Evolutionary conservation across 805 yeast genomes (phyloP).

Genomic region (Grigorovia yakushimaensis): DNA sequence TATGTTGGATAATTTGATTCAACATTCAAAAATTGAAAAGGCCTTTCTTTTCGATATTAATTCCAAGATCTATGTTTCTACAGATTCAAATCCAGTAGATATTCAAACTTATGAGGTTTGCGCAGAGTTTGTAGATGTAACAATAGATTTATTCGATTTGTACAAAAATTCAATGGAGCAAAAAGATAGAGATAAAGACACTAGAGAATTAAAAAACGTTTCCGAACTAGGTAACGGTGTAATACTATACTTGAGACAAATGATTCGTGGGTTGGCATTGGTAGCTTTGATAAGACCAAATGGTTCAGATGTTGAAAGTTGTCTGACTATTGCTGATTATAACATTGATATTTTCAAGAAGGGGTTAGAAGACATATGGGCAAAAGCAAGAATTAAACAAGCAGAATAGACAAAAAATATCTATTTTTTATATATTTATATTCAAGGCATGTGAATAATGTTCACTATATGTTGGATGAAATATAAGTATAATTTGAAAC

Average conservation of each 20-base stretch:
- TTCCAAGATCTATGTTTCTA: constrained; percentile 89
- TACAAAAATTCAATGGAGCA: constrained; percentile 31
- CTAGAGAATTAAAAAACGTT: constrained; percentile 48
- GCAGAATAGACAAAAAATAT: not conserved
- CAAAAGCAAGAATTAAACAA: constrained; percentile 22
- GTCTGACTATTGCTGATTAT: constrained; percentile 70
- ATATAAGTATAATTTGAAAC: too few species aligned
- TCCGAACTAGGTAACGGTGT: constrained; percentile 76
- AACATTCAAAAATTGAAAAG: constrained; percentile 84
- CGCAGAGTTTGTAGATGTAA: constrained; percentile 92
- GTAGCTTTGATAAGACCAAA: constrained; percentile 78
- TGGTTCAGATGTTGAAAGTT: constrained; percentile 37
- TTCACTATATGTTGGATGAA: too few species aligned
- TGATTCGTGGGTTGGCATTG: constrained; percentile 87
- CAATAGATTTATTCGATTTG: constrained; percentile 75
- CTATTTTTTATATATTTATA: too few species aligned
- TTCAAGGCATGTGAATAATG: too few species aligned
- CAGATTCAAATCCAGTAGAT: constrained; percentile 93
- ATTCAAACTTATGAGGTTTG: constrained; percentile 93
- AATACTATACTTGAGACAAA: constrained; percentile 74
- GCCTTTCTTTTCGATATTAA: constrained; percentile 86
- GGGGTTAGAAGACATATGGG: constrained; percentile 59
- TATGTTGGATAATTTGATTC: constrained; percentile 77
- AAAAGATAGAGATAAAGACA: constrained; percentile 1
- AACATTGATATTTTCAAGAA: constrained; percentile 74